These are phyloP conservation scores for Pelargonium myrrhifolium DNA, from an alignment of 441 rosid genomes.

Conservation along the genomic window DNA sequence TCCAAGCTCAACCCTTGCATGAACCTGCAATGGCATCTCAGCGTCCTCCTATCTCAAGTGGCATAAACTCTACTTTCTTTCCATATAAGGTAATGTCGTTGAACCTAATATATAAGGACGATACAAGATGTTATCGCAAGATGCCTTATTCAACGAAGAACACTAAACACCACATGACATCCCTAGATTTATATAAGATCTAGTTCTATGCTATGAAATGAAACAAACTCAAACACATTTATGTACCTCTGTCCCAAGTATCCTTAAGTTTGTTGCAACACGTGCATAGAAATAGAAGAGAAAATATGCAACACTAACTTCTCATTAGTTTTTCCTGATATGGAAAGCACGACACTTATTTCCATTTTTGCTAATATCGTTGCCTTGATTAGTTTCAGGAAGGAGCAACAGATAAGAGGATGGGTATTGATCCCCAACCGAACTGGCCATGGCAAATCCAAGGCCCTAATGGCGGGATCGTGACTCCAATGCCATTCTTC, in stretches of 20 bases:
- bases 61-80: slow-evolving; percentile 28
- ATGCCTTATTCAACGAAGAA: too few species aligned
- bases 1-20: slow-evolving; percentile 18
- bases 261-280: too few species aligned
- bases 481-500: slow-evolving; percentile 32
- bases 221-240: too few species aligned
- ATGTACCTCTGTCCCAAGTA: too few species aligned
- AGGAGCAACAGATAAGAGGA: slow-evolving; percentile 50
- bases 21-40: slow-evolving; percentile 25
- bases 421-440: slow-evolving; percentile 30
- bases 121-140: not conserved
- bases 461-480: slow-evolving; percentile 23
- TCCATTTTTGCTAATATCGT: not conserved
- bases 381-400: slow-evolving; percentile 31
- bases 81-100: slow-evolving; percentile 27
- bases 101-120: not conserved
- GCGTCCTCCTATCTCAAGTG: slow-evolving; percentile 25
- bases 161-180: too few species aligned
- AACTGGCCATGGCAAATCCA: slow-evolving; percentile 33
- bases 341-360: not conserved
- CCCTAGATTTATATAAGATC: too few species aligned
- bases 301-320: too few species aligned
- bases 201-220: too few species aligned
- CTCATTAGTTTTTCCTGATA: too few species aligned
- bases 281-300: too few species aligned